These are phyloP conservation scores for Ceratonia siliqua DNA, from an alignment of 306 rosid species.

Conservation along the genomic window DNA sequence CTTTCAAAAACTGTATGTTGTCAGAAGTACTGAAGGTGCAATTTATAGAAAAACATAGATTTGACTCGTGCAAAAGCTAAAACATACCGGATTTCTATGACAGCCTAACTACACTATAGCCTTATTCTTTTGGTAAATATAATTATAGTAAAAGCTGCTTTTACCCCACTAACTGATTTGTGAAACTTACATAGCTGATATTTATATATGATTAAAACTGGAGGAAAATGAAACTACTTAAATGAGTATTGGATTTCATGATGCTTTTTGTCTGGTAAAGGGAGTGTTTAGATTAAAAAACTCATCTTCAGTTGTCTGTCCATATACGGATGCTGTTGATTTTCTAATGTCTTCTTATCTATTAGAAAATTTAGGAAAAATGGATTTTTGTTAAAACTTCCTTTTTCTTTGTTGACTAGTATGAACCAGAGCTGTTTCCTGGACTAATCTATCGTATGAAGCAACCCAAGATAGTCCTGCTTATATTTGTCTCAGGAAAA, in stretches of 20 bases:
- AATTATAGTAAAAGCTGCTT: background rate
- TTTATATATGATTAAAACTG: background rate
- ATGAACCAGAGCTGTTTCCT: conserved; percentile 97
- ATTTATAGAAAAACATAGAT: background rate
- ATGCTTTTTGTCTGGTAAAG: background rate
- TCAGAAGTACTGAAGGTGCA: background rate
- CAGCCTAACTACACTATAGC: background rate
- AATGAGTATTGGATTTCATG: background rate
- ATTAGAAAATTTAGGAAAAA: background rate
- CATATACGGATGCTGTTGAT: background rate
- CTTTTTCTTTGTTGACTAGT: conserved; percentile 45
- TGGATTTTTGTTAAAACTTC: conserved; percentile 26
- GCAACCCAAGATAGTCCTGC: conserved; percentile 94
- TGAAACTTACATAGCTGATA: background rate
- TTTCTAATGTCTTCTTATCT: background rate
- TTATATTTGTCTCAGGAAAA: conserved; percentile 92
- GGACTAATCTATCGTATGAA: conserved; percentile 96
- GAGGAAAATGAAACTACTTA: background rate
- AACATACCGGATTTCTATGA: background rate
- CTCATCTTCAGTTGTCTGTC: background rate
- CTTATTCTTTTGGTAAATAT: background rate
- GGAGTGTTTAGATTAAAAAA: background rate
- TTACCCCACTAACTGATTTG: background rate
- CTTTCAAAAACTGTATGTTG: background rate
- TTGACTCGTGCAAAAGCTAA: background rate